Conservation (phyloP, 225 moss, liverwort and hornwort genomes). For the Sphagnum tenellum region DNA sequence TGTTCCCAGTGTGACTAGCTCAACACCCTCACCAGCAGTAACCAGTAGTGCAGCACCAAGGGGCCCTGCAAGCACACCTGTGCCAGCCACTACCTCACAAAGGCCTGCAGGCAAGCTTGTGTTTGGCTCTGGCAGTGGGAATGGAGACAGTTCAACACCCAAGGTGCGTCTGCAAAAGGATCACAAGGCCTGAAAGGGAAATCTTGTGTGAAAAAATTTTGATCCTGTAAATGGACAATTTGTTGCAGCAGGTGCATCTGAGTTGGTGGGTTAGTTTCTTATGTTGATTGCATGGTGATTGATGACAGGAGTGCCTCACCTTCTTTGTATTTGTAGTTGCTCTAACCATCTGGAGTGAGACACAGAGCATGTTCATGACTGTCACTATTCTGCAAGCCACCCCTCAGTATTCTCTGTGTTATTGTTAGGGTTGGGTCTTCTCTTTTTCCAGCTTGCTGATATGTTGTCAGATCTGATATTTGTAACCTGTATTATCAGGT, state of each 20-base stretch:
- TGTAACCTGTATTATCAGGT: too few species aligned
- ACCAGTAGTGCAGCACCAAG: constrained; percentile 27
- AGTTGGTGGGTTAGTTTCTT: not conserved
- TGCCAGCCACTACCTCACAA: constrained; percentile 30
- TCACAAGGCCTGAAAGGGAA: not conserved
- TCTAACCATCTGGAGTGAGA: too few species aligned
- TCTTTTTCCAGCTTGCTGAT: too few species aligned
- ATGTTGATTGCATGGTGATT: not conserved
- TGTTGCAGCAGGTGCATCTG: not conserved
- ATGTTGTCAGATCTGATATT: too few species aligned
- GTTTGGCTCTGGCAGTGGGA: constrained; percentile 66
- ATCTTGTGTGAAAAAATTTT: not conserved
- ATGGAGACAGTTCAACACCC: constrained; percentile 26
- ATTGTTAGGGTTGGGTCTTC: too few species aligned
- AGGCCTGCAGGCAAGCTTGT: constrained; percentile 87
- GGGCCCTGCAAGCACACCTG: constrained; percentile 40
- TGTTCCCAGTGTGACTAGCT: constrained; percentile 17
- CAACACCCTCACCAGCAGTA: constrained; percentile 22
- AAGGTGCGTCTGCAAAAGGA: constrained; percentile 30
- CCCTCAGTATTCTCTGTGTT: too few species aligned
- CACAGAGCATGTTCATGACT: too few species aligned
- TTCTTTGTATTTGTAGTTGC: too few species aligned
- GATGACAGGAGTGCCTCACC: not conserved
- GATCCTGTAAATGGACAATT: not conserved
- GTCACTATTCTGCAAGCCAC: too few species aligned